Conservation (phyloP, 179 eudicot genomes). For the Corrigiola litoralis region DNA sequence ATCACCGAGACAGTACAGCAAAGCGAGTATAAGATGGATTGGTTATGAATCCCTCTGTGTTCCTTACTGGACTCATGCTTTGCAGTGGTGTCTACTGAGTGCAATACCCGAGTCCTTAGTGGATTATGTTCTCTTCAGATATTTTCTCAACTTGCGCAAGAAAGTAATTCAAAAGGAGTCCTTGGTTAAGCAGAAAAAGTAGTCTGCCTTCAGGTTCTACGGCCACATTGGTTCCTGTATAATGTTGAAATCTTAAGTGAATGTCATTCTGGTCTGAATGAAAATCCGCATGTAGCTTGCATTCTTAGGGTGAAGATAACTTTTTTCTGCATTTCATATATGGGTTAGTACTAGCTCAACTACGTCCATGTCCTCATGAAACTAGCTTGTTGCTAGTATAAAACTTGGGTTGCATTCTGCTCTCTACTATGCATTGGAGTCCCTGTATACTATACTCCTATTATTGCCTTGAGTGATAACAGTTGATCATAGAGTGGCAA, state of each 20-base stretch:
- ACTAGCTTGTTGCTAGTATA: too few relatives aligned
- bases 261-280: too few relatives aligned
- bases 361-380: too few relatives aligned
- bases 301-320: too few relatives aligned
- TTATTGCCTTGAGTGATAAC: too few relatives aligned
- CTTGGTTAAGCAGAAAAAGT: slow-evolving; percentile 9
- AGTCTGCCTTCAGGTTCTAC: not conserved
- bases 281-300: too few relatives aligned
- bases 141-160: slow-evolving; percentile 32
- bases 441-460: too few relatives aligned
- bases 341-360: too few relatives aligned
- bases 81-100: slow-evolving; percentile 29
- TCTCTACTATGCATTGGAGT: too few relatives aligned
- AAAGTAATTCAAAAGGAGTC: slow-evolving; percentile 31
- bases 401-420: too few relatives aligned
- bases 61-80: slow-evolving; percentile 54
- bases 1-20: slow-evolving; percentile 43
- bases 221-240: not conserved
- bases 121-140: slow-evolving; percentile 21
- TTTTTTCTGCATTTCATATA: too few relatives aligned
- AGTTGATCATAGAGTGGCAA: too few relatives aligned
- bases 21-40: slow-evolving; percentile 45
- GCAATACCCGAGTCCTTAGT: slow-evolving; percentile 29
- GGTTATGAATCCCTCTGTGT: slow-evolving; percentile 33
- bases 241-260: not conserved